Evolutionary conservation across 805 yeast genomes (phyloP), one percentile per base, ranked within the genome.

Genomic region (Candida mattraensis): DNA sequence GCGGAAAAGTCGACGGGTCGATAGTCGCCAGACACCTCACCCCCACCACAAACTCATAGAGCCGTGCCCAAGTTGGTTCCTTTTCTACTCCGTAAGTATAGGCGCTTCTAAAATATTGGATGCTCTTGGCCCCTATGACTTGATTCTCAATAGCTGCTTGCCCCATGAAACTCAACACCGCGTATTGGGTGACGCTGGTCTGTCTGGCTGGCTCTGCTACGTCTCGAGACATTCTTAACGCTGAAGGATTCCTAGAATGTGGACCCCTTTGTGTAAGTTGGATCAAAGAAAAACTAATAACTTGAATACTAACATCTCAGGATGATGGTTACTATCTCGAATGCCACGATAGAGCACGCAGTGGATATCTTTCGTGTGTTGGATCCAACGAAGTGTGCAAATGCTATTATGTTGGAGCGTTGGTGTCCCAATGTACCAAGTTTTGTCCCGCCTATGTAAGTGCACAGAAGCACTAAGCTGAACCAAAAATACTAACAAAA

Each of bases 401-500:
- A 27, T 56, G 60, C 29, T 56, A 56, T 33, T 54, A 54, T 31
- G 36, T 53, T 7, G 56, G 58, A 3, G 48, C 49, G 9, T 29
- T 56, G 24, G 13, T 49, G 3, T 30, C 49, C 5, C 42, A 45
- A 15, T 56, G 60, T 32, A 37, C 45, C 17, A 44, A 42, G n/a
- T 51, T 39, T 28, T 55, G 60, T 39, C 47, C 45, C 9, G 54
- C 48, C 14, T 45, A 45, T 28, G 52, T 47, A 34, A 30, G 51
- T 40, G 4, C 5, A 3, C 26, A 15, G 4, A 20, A n/a, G 15
- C 5, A 13, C 19, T 9, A 27, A 16, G 27, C 28, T 14, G 11
- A 8, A 7, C 17, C 20, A 6, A n/a, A n/a, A n/a, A n/a, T 12
- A 16, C 21, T 18, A 14, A 23, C 35, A 17, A 30, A 18, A 5